phyloP scores from a whole-genome alignment of 495 filamentous ascomycete genomes.

The Cenococcum geophilum region DNA sequence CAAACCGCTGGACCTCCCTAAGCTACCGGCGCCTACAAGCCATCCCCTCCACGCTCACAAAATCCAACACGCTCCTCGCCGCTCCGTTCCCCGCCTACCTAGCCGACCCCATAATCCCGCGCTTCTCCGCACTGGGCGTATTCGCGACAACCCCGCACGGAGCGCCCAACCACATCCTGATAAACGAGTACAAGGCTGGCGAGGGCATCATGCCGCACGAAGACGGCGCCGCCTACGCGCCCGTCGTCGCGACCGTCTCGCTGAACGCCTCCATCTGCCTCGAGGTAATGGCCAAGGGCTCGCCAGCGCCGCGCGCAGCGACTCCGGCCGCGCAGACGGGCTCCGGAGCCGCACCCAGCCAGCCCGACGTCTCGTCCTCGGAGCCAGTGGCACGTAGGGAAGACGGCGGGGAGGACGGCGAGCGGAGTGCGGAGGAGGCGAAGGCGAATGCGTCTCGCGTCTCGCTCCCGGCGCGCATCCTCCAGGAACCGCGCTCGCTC shows the following conservation, averaged over 20 bases:
- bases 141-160: conserved; percentile 68
- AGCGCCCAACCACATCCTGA: conserved; percentile 80
- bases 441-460: too few species aligned
- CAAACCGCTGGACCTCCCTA: too few species aligned
- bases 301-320: too few species aligned
- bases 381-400: conserved; percentile 46
- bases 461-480: conserved; percentile 56
- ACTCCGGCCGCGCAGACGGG: too few species aligned
- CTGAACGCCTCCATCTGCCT: conserved; percentile 71
- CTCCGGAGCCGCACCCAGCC: too few species aligned
- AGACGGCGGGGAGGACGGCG: too few species aligned
- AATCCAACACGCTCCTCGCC: conserved; percentile 66
- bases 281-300: too few species aligned
- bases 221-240: conserved; percentile 80
- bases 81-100: conserved; percentile 76
- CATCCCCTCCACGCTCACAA: conserved; percentile 72
- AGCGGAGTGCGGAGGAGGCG: too few species aligned
- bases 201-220: conserved; percentile 97
- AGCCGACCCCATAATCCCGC: conserved; percentile 57
- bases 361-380: too few species aligned
- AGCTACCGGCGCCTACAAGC: conserved; percentile 85
- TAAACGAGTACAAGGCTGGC: conserved; percentile 85
- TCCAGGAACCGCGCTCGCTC: conserved; percentile 70
- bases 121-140: conserved; percentile 54
- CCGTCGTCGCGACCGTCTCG: conserved; percentile 84